A percentile compares a stretch with the other conserved stretches of the same genome.
Evolutionary conservation across 1,284 basidiomycete genomes (phyloP).

Genomic region (Ganoderma leucocontextum): DNA sequence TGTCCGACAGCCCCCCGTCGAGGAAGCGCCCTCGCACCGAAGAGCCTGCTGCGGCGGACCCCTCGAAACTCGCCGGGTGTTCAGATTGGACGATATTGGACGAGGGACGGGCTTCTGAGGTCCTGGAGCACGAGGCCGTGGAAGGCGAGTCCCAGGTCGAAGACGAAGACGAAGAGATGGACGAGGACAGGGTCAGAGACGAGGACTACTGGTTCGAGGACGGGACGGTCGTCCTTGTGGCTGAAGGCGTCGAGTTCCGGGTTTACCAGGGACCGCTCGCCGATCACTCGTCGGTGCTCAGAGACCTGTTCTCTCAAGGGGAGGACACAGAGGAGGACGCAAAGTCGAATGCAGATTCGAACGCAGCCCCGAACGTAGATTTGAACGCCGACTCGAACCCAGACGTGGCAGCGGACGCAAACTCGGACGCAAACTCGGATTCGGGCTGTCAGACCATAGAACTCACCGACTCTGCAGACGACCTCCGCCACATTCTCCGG

Average conservation of each 20-base stretch:
- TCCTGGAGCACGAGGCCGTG: background rate
- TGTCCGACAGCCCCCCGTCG: background rate
- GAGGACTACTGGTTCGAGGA: conserved; percentile 26
- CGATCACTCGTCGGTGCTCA: conserved; percentile 28
- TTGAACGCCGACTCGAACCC: too few species aligned
- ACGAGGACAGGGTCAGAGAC: background rate
- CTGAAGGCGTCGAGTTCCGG: conserved; percentile 22
- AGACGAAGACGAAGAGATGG: background rate
- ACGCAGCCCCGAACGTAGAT: too few species aligned
- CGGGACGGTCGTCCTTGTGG: conserved; percentile 33
- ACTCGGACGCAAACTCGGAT: background rate
- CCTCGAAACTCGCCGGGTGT: background rate
- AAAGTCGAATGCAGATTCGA: too few species aligned
- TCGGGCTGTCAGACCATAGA: conserved; percentile 26
- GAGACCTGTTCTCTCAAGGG: conserved; percentile 25
- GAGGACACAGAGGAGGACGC: background rate
- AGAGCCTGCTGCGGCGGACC: background rate
- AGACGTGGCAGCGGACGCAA: too few species aligned
- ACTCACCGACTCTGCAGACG: conserved; percentile 22
- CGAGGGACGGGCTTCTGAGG: background rate
- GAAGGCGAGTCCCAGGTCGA: background rate
- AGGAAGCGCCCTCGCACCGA: background rate
- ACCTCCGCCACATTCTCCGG: conserved; percentile 16
- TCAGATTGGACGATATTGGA: background rate
- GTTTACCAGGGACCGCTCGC: conserved; percentile 31